Base-by-base conservation (phyloP, 306 rosid species). In the Prunus mongolica region DNA sequence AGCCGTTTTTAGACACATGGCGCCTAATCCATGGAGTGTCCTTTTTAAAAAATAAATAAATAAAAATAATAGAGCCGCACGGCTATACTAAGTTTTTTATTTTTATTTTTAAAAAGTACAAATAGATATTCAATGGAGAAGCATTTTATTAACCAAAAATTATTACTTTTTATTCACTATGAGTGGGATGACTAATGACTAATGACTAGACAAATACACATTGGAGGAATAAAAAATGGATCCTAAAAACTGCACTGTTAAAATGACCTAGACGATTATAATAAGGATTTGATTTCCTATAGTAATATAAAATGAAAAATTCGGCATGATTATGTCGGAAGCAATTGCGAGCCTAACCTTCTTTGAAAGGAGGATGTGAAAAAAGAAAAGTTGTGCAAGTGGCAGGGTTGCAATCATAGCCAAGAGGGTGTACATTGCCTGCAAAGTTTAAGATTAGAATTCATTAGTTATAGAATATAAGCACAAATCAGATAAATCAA, bases 361-460 rank as follows among this genome's bases (percentile, higher is more conserved):
- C 25, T 24, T 24, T 24, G 25, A 24, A 24, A 24, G 25, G 25
- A 24, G 25, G 25, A 24, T 24, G 25, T 24, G 25, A 24, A 24
- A 24, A 24, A 24, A 24, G 25, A 24, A 24, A 24, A 24, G 25
- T 24, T 24, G 25, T 24, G 25, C 25, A 24, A 24, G 25, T 24
- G 25, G 25, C 25, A 24, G 25, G 25, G 25, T 24, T 12, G 55
- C 32, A 67, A 58, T 13, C 99, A 24, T 24, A 24, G 25, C 25
- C 25, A 24, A 24, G 0, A 24, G 25, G 25, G 25, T 24, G 25
- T 24, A 95, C 24, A 87, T 69, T 27, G 85, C 97, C 99, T 92
- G 81, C 81, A 76, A 82, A 74, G 28, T 64, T 44, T 28, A 18
- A 46, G 44, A 45, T 63, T 27, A 75, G 13, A 49, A 57, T 74